phyloP scores from a whole-genome alignment of 805 yeast genomes.

The Saturnispora saitoi region DNA sequence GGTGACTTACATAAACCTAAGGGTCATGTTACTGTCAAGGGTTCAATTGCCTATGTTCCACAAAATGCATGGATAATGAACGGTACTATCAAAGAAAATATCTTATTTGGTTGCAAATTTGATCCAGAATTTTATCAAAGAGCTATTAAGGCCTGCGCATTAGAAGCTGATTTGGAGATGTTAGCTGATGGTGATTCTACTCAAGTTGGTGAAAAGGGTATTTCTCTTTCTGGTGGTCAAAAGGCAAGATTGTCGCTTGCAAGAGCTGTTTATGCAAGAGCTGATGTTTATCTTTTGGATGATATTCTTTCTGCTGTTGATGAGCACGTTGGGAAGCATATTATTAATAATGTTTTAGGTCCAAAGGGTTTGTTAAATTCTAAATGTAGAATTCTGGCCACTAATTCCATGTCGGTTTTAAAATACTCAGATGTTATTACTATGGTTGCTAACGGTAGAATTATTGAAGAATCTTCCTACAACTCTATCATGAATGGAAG shows the following conservation, averaged over 20 bases:
- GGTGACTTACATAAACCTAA: slow-evolving; percentile 38
- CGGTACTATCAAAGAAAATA: slow-evolving; percentile 85
- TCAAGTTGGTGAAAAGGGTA: slow-evolving; percentile 95
- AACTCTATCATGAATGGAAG: slow-evolving; percentile 32
- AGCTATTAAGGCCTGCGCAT: slow-evolving; percentile 84
- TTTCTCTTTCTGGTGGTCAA: slow-evolving; percentile 94
- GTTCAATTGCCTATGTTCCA: slow-evolving; percentile 51
- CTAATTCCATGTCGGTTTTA: slow-evolving; percentile 49
- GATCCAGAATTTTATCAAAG: slow-evolving; percentile 74
- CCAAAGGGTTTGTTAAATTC: slow-evolving; percentile 38
- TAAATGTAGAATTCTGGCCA: slow-evolving; percentile 49
- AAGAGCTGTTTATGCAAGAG: slow-evolving; percentile 90
- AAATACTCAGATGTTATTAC: slow-evolving; percentile 52
- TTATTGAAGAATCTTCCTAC: slow-evolving; percentile 59
- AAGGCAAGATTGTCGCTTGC: slow-evolving; percentile 93
- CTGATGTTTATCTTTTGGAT: slow-evolving; percentile 84
- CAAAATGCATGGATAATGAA: slow-evolving; percentile 95
- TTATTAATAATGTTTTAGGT: slow-evolving; percentile 51
- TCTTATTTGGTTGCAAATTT: slow-evolving; percentile 78
- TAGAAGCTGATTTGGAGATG: slow-evolving; percentile 64
- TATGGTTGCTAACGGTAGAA: slow-evolving; percentile 52
- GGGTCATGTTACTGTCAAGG: slow-evolving; percentile 32
- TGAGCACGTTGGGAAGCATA: slow-evolving; percentile 88
- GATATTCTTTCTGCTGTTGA: slow-evolving; percentile 96
- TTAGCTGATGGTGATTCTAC: slow-evolving; percentile 88